Evolutionary conservation across 2,329 filamentous ascomycete genomes (phyloP), one percentile per base, ranked within the genome.

Genomic region (Hypoxylon sp.): DNA sequence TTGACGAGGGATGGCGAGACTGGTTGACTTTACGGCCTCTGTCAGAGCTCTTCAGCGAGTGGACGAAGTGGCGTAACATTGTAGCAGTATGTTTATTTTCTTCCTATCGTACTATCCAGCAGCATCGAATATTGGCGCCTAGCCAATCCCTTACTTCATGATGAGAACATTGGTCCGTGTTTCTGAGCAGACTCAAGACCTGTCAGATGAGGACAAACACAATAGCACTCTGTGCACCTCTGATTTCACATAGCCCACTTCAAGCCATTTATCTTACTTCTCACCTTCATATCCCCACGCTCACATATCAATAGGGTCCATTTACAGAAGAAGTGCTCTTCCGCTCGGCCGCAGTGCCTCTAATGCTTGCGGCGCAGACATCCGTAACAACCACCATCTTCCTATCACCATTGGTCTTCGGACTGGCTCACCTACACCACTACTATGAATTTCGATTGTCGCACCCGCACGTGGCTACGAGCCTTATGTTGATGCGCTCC

Each of bases 251-350:
- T 31, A 44, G 35, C 13, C 48, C 14, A 10, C 11, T 37, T 50
- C 48, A 76, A 13, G 48, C 64, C 33, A 14, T 6, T 44, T 44
- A 48, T 17, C 1, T 17, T 13, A 1, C 25, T 20, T 37, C 13
- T 42, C 20, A 27, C 20, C 2, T 37, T 13, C 44, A 14, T 20
- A 37, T 59, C 17, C 7, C 37, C 44, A 51, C 49, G 62, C 50
- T 53, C 56, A 66, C 70, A 27, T 33, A 48, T 62, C 13, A 62
- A 22, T 70, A 92, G 91, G 94, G 94, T 37, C 95, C 96, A 0
- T 83, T 96, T 61, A 97, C 94, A 10, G 96, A 99, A 82, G 96
- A 99, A 81, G 84, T 97, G 67, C 91, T 98, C 75, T 99, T 98
- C 85, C 92, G 96, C 77, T 94, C 93, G 2, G 89, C 94, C 72